Evolutionary conservation across 345 rosid species (phyloP), one percentile per base, ranked within the genome.

Genomic region (Salix purpurea): DNA sequence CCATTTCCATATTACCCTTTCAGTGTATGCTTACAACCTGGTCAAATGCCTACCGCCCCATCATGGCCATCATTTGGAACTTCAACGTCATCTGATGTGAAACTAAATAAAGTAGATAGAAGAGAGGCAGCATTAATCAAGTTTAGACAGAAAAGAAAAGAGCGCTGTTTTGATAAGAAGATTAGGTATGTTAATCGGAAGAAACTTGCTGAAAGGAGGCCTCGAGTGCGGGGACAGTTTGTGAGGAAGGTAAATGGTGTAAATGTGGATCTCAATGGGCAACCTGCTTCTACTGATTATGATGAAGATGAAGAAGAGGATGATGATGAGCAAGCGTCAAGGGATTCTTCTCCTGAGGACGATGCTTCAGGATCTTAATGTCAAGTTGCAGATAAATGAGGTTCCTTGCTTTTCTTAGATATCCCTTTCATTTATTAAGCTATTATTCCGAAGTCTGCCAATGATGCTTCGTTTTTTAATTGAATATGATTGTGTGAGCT

Each of bases 141-240:
- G 84, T 96, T 96, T 77, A 88, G 97, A 85, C 94, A 91, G 86
- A 96, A 93, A 77, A 88, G 97, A 85, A 96, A 93, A 79, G 93
- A 93, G 81, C 90, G 98, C 7, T 96, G 98, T 81, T 96, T 93
- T 80, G 96, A 93, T 84, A 96, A 96, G 90, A 96, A 91, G 90
- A 90, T 96, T 40, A 86, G 99, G 84, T 96, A 96, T 82, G 96
- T 86, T 77, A 96, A 93, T 81, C 77, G 99, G 66, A 96, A 96
- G 84, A 85, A 75, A 73, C 98, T 96, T 60, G 99, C 99, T 39
- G 99, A 96, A 86, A 86, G 96, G 86, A 91, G 99, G 87, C 99
- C 99, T 13, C 98, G 99, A 19, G 94, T 93, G 73, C 87, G 92
- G 78, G 99, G 99, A 65, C 99, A 96, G 86, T 96, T 96, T 89